Conservation (phyloP, 352 stramenopile species). For the Phytophthora pseudosyringae region DNA sequence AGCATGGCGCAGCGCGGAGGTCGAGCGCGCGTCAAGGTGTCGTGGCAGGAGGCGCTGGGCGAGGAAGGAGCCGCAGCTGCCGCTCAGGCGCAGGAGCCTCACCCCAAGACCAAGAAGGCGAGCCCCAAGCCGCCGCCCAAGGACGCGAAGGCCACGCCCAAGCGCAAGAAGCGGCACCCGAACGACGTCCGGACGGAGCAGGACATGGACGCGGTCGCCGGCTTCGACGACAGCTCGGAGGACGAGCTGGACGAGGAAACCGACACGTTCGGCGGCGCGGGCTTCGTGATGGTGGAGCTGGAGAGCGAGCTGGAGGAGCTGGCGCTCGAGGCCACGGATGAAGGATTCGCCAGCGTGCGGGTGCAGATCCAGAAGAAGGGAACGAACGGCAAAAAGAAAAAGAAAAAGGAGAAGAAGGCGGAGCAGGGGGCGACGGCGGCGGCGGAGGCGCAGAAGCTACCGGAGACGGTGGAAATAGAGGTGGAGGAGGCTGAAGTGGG, state of each 20-base stretch:
- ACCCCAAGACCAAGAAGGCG: conserved; percentile 23
- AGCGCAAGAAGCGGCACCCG: conserved; percentile 34
- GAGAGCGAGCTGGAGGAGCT: conserved; percentile 53
- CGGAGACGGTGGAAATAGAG: conserved; percentile 11
- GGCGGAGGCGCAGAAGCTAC: conserved; percentile 23
- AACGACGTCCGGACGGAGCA: conserved; percentile 43
- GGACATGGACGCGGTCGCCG: conserved; percentile 37
- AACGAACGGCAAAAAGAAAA: conserved; percentile 20
- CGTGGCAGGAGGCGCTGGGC: conserved; percentile 42
- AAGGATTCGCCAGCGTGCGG: conserved; percentile 28
- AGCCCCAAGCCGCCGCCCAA: conserved; percentile 22
- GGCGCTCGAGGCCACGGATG: conserved; percentile 36
- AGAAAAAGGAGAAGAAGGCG: conserved; percentile 36
- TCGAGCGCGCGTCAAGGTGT: conserved; percentile 33
- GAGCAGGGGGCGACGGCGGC: conserved; percentile 1
- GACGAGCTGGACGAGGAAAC: conserved; percentile 30
- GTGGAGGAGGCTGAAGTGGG: conserved; percentile 4
- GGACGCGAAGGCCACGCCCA: conserved; percentile 19
- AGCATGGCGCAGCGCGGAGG: conserved; percentile 20
- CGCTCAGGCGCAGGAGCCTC: conserved; percentile 16
- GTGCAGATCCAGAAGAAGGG: conserved; percentile 24
- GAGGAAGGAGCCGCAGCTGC: conserved; percentile 3
- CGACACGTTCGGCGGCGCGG: conserved; percentile 33
- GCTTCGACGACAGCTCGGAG: conserved; percentile 38
- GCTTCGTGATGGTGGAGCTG: conserved; percentile 52